Conservation (phyloP, 495 filamentous ascomycete genomes). For the Xylaria intraflava region DNA sequence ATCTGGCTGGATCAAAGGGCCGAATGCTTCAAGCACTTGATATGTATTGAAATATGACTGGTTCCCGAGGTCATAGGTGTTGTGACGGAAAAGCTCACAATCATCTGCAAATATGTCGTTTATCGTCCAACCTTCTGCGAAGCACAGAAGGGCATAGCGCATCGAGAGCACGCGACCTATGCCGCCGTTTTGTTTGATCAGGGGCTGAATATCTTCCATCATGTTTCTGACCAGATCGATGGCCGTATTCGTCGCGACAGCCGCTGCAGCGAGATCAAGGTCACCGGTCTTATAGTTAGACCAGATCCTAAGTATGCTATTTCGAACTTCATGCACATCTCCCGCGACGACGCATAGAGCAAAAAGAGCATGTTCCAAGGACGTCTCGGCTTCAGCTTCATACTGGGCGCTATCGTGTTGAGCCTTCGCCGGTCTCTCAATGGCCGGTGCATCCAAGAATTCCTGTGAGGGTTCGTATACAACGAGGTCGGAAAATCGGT, state of each 20-base stretch:
- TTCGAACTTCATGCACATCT: slow-evolving; percentile 19
- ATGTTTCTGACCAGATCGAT: slow-evolving; percentile 32
- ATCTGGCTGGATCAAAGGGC: slow-evolving; percentile 9
- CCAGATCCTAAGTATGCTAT: slow-evolving; percentile 20
- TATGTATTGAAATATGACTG: slow-evolving; percentile 17
- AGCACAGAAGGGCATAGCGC: slow-evolving; percentile 21
- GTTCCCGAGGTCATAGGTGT: slow-evolving; percentile 28
- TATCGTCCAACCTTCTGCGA: slow-evolving; percentile 12
- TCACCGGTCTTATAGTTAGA: slow-evolving; percentile 19
- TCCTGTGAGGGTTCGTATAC: slow-evolving; percentile 34
- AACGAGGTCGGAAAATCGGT: slow-evolving; percentile 26
- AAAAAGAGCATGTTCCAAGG: slow-evolving; percentile 22
- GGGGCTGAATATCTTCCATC: slow-evolving; percentile 29
- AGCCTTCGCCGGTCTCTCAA: slow-evolving; percentile 11
- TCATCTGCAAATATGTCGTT: not conserved
- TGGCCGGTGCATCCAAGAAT: slow-evolving; percentile 28
- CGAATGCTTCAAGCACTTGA: slow-evolving; percentile 18
- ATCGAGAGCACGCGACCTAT: slow-evolving; percentile 15
- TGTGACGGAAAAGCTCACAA: slow-evolving; percentile 23
- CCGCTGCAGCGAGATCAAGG: slow-evolving; percentile 31
- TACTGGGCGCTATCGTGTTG: slow-evolving; percentile 16
- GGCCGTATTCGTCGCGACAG: slow-evolving; percentile 36
- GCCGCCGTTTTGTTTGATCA: slow-evolving; percentile 22
- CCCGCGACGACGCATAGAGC: slow-evolving; percentile 16
- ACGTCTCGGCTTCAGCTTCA: slow-evolving; percentile 26